Evolutionary conservation across 192 early-diverging fungal species (phyloP).

Genomic region (Backusella liffmaniae): DNA sequence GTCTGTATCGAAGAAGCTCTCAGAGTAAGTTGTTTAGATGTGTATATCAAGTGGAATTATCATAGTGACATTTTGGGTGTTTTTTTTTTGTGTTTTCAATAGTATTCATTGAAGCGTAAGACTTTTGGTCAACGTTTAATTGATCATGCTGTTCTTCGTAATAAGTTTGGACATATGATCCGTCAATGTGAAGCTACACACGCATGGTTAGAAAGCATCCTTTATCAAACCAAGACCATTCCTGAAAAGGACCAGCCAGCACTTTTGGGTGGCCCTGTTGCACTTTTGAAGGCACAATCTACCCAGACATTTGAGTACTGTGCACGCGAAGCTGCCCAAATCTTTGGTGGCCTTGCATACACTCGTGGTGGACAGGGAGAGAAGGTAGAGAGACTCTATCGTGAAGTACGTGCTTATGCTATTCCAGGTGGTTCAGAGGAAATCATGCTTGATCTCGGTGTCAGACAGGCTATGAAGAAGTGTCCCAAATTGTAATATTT

Average conservation of each 20-base stretch:
- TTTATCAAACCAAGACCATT: conserved; percentile 71
- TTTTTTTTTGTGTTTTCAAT: conserved; percentile 25
- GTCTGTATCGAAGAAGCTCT: conserved; percentile 89
- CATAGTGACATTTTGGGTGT: background rate
- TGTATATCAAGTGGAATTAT: background rate
- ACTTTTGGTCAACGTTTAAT: conserved; percentile 91
- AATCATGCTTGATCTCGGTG: conserved; percentile 83
- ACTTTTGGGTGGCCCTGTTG: conserved; percentile 81
- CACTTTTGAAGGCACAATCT: conserved; percentile 77
- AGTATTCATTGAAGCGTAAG: conserved; percentile 88
- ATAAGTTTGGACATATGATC: conserved; percentile 93
- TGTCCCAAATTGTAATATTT: background rate
- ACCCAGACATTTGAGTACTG: conserved; percentile 88
- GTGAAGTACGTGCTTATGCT: conserved; percentile 83
- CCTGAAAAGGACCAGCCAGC: conserved; percentile 60
- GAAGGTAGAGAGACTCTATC: conserved; percentile 79
- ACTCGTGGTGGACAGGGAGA: conserved; percentile 67
- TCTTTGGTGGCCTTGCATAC: conserved; percentile 83
- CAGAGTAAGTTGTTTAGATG: conserved; percentile 60
- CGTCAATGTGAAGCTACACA: conserved; percentile 83
- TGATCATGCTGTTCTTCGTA: conserved; percentile 86
- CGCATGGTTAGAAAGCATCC: conserved; percentile 74
- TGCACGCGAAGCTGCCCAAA: conserved; percentile 84
- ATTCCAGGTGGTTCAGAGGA: conserved; percentile 85
- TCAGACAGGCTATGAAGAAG: conserved; percentile 70